These are phyloP conservation scores for Batkoa obscura DNA, from an alignment of 371 early-diverging fungal species.

Conservation along the genomic window DNA sequence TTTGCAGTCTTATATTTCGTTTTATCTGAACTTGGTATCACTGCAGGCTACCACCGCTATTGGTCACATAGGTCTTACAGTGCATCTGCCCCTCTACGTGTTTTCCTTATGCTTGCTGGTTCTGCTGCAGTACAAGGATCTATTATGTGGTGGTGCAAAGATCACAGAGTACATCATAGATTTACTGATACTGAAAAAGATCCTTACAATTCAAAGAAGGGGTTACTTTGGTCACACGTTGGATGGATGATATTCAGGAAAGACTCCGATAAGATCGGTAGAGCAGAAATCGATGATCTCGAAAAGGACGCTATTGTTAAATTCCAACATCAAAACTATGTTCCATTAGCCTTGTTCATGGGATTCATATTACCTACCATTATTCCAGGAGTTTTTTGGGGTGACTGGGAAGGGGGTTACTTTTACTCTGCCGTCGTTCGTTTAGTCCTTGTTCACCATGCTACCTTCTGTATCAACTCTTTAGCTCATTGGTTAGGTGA, in stretches of 20 bases:
- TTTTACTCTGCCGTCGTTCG: constrained; percentile 64
- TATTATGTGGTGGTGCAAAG: constrained; percentile 66
- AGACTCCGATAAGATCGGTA: constrained; percentile 44
- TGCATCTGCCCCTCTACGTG: constrained; percentile 32
- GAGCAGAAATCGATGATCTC: constrained; percentile 69
- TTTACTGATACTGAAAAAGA: constrained; percentile 82
- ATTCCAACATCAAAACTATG: constrained; percentile 73
- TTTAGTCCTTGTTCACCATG: constrained; percentile 71
- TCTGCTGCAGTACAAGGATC: constrained; percentile 67
- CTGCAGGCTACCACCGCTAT: constrained; percentile 60
- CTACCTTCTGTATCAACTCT: constrained; percentile 88
- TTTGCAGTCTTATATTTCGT: constrained; percentile 62
- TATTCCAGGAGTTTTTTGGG: constrained; percentile 72
- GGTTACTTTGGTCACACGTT: constrained; percentile 72
- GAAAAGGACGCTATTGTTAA: constrained; percentile 52
- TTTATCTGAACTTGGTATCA: constrained; percentile 78
- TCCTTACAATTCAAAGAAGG: constrained; percentile 72
- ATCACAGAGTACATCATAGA: constrained; percentile 83
- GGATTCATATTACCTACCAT: constrained; percentile 59
- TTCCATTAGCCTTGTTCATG: constrained; percentile 41
- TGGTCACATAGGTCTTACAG: constrained; percentile 65
- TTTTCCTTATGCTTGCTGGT: constrained; percentile 38
- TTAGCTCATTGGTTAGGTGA: constrained; percentile 71
- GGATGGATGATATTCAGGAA: constrained; percentile 79
- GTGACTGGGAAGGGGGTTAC: constrained; percentile 80